Evolutionary conservation across 352 stramenopile genomes (phyloP), one percentile per base, ranked within the genome.

Genomic region (Phytophthora melonis): DNA sequence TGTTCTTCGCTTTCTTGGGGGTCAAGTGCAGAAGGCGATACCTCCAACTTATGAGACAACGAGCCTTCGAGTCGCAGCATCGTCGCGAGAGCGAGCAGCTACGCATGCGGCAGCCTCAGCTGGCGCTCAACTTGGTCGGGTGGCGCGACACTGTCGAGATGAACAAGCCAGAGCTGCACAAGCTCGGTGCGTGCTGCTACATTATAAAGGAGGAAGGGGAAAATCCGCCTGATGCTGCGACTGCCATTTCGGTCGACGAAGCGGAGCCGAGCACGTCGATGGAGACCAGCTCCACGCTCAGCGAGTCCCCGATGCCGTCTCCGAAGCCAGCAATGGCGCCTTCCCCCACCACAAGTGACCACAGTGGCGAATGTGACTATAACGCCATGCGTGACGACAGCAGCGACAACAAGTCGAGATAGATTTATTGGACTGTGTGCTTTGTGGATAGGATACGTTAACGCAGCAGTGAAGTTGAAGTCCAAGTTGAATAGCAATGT

Each of bases 131-230:
- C 43, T 61, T 86, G 25, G 55, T 62, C 3, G 62, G 43, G 27
- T 86, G 77, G 76, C 70, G 68, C 19, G 65, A 76, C 32, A 70
- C 75, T 27, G 14, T 79, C 39, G 63, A 81, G 53, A 36, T 71
- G 56, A 52, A 81, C 68, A 84, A 79, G 47, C 32, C 32, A 21
- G 34, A 72, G 25, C 7, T 71, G 45, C 49, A 70, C 36, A 74
- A 78, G 39, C 66, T 81, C 25, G 59, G 30, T 19, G 34, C 30
- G 21, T 78, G 70, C 47, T 66, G 39, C 49, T 81, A 81, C 27
- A 18, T 66, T 3, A 63, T 56, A 25, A 71, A 66, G 0, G 47
- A 50, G 23, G 6, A 73, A 30, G 59, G 6, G 18, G 27, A 5
- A 27, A 2, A 27, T n/a, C 13, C 36, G 27, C 47, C 41, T 8